Evolutionary conservation across 1,284 basidiomycete genomes (phyloP), one percentile per base, ranked within the genome.

Genomic region (Cerrena zonata): DNA sequence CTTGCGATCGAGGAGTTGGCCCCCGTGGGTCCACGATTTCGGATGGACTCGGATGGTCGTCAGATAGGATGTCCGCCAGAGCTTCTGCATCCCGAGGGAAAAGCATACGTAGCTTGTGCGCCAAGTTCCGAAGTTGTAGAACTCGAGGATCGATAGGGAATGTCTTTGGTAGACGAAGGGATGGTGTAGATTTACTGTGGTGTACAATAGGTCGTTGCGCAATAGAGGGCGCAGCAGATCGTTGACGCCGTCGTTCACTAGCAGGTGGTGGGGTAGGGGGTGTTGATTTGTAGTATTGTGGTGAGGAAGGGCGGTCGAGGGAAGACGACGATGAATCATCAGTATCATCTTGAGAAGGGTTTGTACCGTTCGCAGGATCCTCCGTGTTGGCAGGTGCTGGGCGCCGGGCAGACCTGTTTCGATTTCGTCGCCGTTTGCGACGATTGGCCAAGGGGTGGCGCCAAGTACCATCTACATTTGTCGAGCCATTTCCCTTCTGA

Each of bases 71-170:
- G 30, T 63, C 58, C 24, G 70, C 68, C 37, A 85, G 70, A 24
- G 70, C 66, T 18, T 67, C 68, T 43, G 69, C 69, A 54, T 84
- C 78, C 54, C 76, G 72, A 11, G 79, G 79, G 61, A 84, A 85
- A 39, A 77, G 66, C 54, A 77, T 69, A 44, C 76, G 73, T 46
- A 85, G 66, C 58, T 80, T 80, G 56, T 75, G 72, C 13, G 78
- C 77, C 19, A 85, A 71, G 49, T 71, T 65, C 23, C 79, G 73
- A 39, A 84, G 60, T 53, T 77, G 76, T 15, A 77, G 65, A 2
- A 78, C 73, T 49, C 77, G 73, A 2, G 74, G 73, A 59, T 79
- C 76, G 50, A 75, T 66, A 11, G 77, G 73, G 45, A 68, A 60
- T 25, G 66, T 66, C 55, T 72, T 62, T 51, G 69, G 63, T 61